These are phyloP conservation scores for Hydrangea macrophylla DNA, from an alignment of 148 eudicot species.

Conservation along the genomic window DNA sequence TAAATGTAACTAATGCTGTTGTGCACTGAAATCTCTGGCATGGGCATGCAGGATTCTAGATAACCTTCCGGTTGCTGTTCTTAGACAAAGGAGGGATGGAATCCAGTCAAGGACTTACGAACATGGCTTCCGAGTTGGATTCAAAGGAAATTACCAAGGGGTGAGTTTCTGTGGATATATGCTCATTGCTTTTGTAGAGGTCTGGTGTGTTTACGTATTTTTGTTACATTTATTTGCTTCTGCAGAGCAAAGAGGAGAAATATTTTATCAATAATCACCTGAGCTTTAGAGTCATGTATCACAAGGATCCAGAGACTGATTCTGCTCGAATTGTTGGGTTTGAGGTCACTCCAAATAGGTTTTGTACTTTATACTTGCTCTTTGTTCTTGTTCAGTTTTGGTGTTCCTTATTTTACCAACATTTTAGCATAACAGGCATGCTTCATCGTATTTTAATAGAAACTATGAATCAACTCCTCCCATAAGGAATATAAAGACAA, in stretches of 20 bases:
- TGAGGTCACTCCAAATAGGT: conserved; percentile 14
- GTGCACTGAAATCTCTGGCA: neutral
- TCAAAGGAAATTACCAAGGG: conserved; percentile 14
- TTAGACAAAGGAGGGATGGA: conserved; percentile 3
- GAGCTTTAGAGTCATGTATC: conserved; percentile 14
- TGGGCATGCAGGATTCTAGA: conserved; percentile 13
- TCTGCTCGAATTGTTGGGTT: conserved; percentile 13
- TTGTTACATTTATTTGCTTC: neutral
- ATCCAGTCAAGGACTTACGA: neutral
- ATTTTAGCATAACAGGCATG: neutral
- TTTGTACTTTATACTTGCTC: neutral
- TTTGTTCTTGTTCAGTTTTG: neutral
- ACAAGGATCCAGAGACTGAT: conserved; percentile 12
- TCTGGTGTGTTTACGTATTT: neutral
- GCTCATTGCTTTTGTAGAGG: neutral
- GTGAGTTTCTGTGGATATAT: conserved; percentile 1
- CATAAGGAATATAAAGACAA: neutral
- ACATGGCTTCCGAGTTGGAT: conserved; percentile 15
- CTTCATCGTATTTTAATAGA: neutral
- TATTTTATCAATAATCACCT: conserved; percentile 16
- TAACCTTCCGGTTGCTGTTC: conserved; percentile 15
- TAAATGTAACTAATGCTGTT: neutral
- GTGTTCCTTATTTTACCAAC: neutral
- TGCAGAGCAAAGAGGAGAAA: conserved; percentile 17
- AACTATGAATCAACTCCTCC: neutral